Percentiles rank a stretch among this genome's conserved stretches.
Evolutionary conservation across 202 grass and related monocot genomes (phyloP).

Genomic region (Panicum hallii): DNA sequence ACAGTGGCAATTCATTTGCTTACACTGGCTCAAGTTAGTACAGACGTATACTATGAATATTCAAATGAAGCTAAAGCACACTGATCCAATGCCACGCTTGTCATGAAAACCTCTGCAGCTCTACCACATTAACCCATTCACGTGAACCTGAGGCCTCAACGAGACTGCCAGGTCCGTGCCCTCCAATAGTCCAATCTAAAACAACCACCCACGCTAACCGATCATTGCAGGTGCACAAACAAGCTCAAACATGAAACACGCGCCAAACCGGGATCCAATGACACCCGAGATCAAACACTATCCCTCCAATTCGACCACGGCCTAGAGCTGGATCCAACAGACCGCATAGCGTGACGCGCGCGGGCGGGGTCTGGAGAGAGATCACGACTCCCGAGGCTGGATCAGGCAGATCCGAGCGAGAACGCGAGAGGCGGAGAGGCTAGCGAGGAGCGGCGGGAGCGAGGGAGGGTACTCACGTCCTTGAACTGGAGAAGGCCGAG

Average conservation of each 20-base stretch:
- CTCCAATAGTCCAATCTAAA: slow-evolving; percentile 9
- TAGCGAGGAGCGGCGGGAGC: slow-evolving; percentile 6
- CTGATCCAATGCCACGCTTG: slow-evolving; percentile 12
- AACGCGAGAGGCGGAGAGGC: neutral
- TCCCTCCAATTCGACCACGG: slow-evolving; percentile 1
- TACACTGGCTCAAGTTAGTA: slow-evolving; percentile 3
- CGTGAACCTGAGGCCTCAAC: neutral
- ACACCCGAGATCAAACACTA: slow-evolving; percentile 23
- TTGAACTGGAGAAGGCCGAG: slow-evolving; percentile 97
- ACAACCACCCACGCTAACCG: slow-evolving; percentile 9
- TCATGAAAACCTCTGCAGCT: neutral
- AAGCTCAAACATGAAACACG: slow-evolving; percentile 38
- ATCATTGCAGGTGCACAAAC: slow-evolving; percentile 11
- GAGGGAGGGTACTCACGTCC: slow-evolving; percentile 71
- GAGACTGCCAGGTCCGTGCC: neutral
- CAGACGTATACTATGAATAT: neutral
- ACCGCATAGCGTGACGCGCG: neutral
- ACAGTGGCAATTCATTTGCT: neutral
- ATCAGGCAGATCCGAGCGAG: slow-evolving; percentile 50
- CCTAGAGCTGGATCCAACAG: slow-evolving; percentile 48
- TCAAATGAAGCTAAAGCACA: slow-evolving; percentile 38
- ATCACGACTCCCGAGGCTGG: slow-evolving; percentile 37
- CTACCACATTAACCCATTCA: slow-evolving; percentile 26
- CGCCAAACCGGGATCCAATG: slow-evolving; percentile 39
- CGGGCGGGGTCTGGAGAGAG: slow-evolving; percentile 4